Conservation (phyloP, 148 eudicot genomes). For the Diospyros kaki region DNA sequence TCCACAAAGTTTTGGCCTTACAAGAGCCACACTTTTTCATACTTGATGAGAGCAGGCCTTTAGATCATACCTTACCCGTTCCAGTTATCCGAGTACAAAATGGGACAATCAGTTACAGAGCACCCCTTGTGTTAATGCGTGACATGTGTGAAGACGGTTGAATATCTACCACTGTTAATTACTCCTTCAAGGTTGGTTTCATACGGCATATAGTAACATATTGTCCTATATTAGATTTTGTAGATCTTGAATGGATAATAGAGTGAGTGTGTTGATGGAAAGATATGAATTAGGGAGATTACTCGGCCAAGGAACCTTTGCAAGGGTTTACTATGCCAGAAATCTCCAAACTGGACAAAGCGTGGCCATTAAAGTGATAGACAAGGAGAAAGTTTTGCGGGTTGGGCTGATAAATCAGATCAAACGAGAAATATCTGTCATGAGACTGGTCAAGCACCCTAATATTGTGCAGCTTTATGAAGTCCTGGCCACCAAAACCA, state of each 20-base stretch:
- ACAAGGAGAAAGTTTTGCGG: conserved; percentile 58
- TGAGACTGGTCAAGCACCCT: conserved; percentile 66
- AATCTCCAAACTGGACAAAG: conserved; percentile 49
- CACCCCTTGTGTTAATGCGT: background rate
- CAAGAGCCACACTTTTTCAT: conserved; percentile 12
- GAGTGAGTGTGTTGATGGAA: conserved; percentile 40
- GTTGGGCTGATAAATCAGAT: conserved; percentile 60
- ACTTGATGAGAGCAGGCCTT: conserved; percentile 19
- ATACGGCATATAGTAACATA: background rate
- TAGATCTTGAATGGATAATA: conserved; percentile 38
- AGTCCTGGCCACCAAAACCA: conserved; percentile 80
- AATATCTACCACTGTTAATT: background rate
- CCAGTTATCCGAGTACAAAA: conserved; percentile 9
- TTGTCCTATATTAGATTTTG: background rate
- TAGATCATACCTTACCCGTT: conserved; percentile 16
- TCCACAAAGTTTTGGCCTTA: conserved; percentile 10
- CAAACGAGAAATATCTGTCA: conserved; percentile 63
- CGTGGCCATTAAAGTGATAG: conserved; percentile 72
- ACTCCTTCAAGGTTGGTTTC: conserved; percentile 7
- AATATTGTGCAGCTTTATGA: conserved; percentile 57
- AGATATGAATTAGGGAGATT: conserved; percentile 64
- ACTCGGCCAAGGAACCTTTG: conserved; percentile 83
- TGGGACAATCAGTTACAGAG: conserved; percentile 2
- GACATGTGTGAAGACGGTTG: conserved; percentile 25
- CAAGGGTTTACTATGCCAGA: conserved; percentile 65